Conservation (phyloP, 331 rosid genomes). For the Quercus phellos region DNA sequence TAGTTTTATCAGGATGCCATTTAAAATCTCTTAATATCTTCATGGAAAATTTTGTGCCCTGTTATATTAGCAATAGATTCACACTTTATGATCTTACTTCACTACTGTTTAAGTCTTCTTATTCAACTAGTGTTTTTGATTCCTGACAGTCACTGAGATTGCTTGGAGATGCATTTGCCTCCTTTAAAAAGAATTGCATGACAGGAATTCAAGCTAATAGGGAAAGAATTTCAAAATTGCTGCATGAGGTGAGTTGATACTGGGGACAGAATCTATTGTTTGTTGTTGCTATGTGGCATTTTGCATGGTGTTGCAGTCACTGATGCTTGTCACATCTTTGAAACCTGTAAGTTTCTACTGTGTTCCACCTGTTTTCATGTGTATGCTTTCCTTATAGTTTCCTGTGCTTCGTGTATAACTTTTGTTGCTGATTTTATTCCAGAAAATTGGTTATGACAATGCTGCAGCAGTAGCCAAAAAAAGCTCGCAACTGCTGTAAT, state of each 20-base stretch:
- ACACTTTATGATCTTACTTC: background rate
- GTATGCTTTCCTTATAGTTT: background rate
- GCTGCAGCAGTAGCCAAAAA: slow-evolving; percentile 95
- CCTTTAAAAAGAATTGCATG: slow-evolving; percentile 92
- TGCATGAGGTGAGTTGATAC: slow-evolving; percentile 67
- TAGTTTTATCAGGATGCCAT: background rate
- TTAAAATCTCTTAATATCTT: slow-evolving; percentile 2
- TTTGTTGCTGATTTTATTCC: slow-evolving; percentile 21
- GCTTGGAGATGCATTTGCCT: slow-evolving; percentile 87
- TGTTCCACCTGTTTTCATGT: slow-evolving; percentile 4
- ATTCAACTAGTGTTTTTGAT: background rate
- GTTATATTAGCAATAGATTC: background rate
- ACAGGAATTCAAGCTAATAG: slow-evolving; percentile 81
- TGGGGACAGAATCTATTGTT: slow-evolving; percentile 20
- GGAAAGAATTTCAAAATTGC: slow-evolving; percentile 82
- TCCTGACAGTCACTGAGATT: slow-evolving; percentile 75
- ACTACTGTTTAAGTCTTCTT: background rate
- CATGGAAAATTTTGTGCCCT: background rate
- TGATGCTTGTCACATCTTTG: slow-evolving; percentile 93
- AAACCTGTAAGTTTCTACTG: slow-evolving; percentile 69
- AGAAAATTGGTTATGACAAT: slow-evolving; percentile 99
- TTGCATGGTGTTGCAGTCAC: slow-evolving; percentile 58
- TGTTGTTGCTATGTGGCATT: slow-evolving; percentile 13
- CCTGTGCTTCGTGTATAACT: slow-evolving; percentile 7
- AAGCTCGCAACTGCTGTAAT: slow-evolving; percentile 45